phyloP scores from a whole-genome alignment of 1,284 basidiomycete species.

The Mycosarcoma mackinlayi region DNA sequence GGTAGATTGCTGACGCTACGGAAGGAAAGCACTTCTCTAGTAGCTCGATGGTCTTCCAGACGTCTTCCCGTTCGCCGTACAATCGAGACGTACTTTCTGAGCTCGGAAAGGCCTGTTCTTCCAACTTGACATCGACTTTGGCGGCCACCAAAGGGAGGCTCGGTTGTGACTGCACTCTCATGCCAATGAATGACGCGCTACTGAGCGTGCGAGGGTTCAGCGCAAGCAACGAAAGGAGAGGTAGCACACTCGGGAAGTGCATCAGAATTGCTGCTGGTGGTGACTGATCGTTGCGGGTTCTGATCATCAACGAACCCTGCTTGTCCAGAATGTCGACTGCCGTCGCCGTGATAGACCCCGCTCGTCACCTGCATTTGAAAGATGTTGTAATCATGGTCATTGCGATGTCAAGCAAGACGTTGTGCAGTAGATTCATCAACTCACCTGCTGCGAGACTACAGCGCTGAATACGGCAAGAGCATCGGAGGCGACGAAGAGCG shows the following conservation, averaged over 20 bases:
- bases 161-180: not conserved
- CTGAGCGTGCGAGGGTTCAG: not conserved
- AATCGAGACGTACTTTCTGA: not conserved
- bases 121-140: not conserved
- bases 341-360: not conserved
- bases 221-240: not conserved
- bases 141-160: not conserved
- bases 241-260: not conserved
- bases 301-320: slow-evolving; percentile 5
- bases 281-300: not conserved
- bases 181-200: no score
- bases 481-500: slow-evolving; percentile 20
- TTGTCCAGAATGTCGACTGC: not conserved
- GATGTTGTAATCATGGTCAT: not conserved
- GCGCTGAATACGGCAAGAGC: slow-evolving; percentile 21
- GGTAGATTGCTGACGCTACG: slow-evolving; percentile 18
- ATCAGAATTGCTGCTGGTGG: not conserved
- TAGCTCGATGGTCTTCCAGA: slow-evolving; percentile 8
- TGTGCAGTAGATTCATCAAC: not conserved
- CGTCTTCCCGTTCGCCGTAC: not conserved
- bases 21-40: slow-evolving; percentile 25
- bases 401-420: not conserved
- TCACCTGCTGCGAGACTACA: slow-evolving; percentile 18
- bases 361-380: not conserved
- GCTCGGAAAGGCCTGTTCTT: not conserved